Percentiles rank a stretch among this genome's conserved stretches.
Evolutionary conservation across 2,329 filamentous ascomycete species (phyloP).

Genomic region (Phialophora chinensis): DNA sequence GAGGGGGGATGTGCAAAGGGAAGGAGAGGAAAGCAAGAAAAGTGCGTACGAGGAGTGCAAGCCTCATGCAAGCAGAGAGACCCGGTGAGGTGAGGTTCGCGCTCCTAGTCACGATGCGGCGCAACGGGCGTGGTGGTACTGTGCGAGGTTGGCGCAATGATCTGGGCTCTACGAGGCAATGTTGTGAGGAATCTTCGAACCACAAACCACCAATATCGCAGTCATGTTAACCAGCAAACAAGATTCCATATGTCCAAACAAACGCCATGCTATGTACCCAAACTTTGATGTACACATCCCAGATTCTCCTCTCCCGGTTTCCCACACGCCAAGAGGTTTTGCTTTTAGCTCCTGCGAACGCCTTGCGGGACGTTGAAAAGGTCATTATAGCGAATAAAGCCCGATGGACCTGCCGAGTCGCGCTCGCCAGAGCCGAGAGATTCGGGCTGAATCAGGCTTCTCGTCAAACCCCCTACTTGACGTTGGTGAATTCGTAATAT

Average conservation of each 20-base stretch:
- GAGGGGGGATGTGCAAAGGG: too few relatives aligned
- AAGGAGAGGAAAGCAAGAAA: too few relatives aligned
- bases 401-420: neutral
- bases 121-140: too few relatives aligned
- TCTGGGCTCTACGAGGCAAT: neutral
- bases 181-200: neutral
- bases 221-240: neutral
- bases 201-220: neutral
- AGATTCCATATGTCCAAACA: neutral
- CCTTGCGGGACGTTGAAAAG: neutral
- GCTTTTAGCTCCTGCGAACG: neutral
- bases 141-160: too few relatives aligned
- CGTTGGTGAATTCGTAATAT: neutral
- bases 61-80: too few relatives aligned
- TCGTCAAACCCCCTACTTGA: neutral
- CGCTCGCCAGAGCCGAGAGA: neutral
- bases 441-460: neutral
- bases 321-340: neutral
- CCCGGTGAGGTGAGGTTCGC: too few relatives aligned
- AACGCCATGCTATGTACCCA: neutral
- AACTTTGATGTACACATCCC: neutral
- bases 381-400: neutral
- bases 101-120: too few relatives aligned
- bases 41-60: too few relatives aligned
- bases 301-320: neutral